Evolutionary conservation across 768 basidiomycete genomes (phyloP).

Genomic region (Mycena maculata): DNA sequence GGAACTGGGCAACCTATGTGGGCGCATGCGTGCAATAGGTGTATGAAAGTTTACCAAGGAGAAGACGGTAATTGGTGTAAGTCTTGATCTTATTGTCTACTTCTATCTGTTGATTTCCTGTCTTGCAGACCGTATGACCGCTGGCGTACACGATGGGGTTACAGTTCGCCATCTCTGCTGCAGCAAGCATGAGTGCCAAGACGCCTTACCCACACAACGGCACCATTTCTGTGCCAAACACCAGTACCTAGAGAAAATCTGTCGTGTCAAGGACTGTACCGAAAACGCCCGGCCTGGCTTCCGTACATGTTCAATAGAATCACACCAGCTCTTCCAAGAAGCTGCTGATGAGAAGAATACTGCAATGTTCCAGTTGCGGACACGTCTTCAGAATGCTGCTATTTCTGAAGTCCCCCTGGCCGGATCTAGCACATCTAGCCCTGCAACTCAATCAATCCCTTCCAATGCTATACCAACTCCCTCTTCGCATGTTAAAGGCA

Average conservation of each 20-base stretch:
- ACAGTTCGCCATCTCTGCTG: too few relatives aligned
- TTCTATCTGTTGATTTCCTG: too few relatives aligned
- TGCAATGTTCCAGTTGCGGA: slow-evolving; percentile 9
- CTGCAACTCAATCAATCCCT: too few relatives aligned
- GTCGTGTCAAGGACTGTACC: neutral
- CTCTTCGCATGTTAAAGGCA: slow-evolving; percentile 14
- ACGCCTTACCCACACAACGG: neutral
- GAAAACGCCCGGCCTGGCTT: neutral
- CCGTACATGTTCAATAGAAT: too few relatives aligned
- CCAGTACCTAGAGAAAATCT: neutral
- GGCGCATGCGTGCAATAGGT: too few relatives aligned
- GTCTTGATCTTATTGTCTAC: neutral
- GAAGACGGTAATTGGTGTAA: too few relatives aligned
- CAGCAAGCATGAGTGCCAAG: neutral
- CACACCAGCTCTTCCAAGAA: neutral
- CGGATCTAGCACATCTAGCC: neutral
- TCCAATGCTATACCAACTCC: too few relatives aligned
- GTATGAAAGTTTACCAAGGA: too few relatives aligned
- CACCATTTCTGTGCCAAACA: neutral
- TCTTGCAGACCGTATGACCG: slow-evolving; percentile 8
- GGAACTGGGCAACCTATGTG: slow-evolving; percentile 22
- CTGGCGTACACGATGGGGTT: slow-evolving; percentile 16
- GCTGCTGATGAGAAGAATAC: neutral
- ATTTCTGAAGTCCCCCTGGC: neutral
- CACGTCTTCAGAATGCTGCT: neutral